These are phyloP conservation scores for Cornus florida DNA, from an alignment of 148 eudicot genomes.

Conservation along the genomic window DNA sequence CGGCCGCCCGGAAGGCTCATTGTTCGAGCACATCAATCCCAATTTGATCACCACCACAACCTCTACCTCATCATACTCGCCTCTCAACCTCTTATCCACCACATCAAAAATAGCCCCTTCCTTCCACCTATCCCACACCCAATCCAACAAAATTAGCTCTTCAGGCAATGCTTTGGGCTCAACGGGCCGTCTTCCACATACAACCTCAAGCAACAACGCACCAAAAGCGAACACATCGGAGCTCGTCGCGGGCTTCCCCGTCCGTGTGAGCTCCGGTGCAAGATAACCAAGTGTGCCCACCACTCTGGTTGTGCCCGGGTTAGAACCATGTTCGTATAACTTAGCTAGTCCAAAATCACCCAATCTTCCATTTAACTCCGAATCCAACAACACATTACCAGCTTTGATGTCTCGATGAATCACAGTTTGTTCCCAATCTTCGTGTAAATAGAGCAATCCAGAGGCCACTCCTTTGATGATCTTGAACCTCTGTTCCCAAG, in stretches of 20 bases:
- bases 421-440: constrained; percentile 84
- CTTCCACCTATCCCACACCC: constrained; percentile 77
- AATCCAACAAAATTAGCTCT: constrained; percentile 72
- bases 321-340: constrained; percentile 67
- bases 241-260: constrained; percentile 79
- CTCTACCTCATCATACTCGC: constrained; percentile 54
- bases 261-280: constrained; percentile 78
- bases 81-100: constrained; percentile 58
- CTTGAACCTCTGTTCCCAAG: constrained; percentile 70
- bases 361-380: constrained; percentile 57
- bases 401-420: constrained; percentile 84
- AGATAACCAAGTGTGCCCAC: constrained; percentile 90
- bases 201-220: constrained; percentile 77
- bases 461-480: constrained; percentile 81
- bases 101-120: constrained; percentile 55
- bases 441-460: constrained; percentile 69
- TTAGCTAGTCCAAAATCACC: constrained; percentile 88
- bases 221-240: constrained; percentile 87
- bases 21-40: constrained; percentile 72
- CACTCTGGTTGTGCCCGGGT: constrained; percentile 69
- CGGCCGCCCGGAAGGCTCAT: constrained; percentile 49
- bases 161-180: constrained; percentile 72
- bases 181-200: constrained; percentile 77
- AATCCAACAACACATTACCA: constrained; percentile 68
- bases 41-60: constrained; percentile 54